These are phyloP conservation scores for Verticillium longisporum DNA, from an alignment of 2,329 filamentous ascomycete species.

Conservation along the genomic window DNA sequence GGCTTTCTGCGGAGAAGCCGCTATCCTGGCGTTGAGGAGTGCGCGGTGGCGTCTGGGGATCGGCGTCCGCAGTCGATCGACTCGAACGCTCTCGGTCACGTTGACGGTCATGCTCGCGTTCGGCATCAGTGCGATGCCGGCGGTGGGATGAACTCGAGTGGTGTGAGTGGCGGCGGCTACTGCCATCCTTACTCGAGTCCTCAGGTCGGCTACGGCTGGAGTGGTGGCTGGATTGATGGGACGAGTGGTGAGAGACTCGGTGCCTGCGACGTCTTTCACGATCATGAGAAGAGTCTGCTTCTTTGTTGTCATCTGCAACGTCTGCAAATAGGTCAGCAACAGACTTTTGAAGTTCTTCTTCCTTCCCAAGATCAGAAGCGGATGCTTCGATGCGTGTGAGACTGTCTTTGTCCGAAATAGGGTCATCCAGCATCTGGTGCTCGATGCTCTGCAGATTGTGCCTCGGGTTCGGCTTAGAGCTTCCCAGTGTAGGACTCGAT, in stretches of 20 bases:
- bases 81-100: constrained; percentile 1
- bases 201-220: constrained; percentile 25
- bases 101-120: constrained; percentile 1
- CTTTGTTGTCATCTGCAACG: constrained; percentile 28
- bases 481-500: constrained; percentile 19
- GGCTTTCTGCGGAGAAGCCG: constrained; percentile 35
- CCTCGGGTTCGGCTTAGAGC: not conserved
- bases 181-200: constrained; percentile 19
- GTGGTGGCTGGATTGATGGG: constrained; percentile 23
- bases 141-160: constrained; percentile 13
- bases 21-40: constrained; percentile 39
- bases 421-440: constrained; percentile 8
- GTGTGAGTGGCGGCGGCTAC: constrained; percentile 17
- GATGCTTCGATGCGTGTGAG: not conserved
- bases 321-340: constrained; percentile 52
- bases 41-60: constrained; percentile 23
- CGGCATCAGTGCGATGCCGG: constrained; percentile 30
- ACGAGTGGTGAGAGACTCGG: constrained; percentile 28
- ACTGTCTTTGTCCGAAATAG: constrained; percentile 17
- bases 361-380: constrained; percentile 14
- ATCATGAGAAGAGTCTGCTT: constrained; percentile 20
- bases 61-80: constrained; percentile 23
- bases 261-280: constrained; percentile 33
- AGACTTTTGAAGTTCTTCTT: constrained; percentile 34
- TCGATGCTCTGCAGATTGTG: not conserved